Conservation (phyloP, 139 green algal genomes). For the Astrephomene gubernaculifera region DNA sequence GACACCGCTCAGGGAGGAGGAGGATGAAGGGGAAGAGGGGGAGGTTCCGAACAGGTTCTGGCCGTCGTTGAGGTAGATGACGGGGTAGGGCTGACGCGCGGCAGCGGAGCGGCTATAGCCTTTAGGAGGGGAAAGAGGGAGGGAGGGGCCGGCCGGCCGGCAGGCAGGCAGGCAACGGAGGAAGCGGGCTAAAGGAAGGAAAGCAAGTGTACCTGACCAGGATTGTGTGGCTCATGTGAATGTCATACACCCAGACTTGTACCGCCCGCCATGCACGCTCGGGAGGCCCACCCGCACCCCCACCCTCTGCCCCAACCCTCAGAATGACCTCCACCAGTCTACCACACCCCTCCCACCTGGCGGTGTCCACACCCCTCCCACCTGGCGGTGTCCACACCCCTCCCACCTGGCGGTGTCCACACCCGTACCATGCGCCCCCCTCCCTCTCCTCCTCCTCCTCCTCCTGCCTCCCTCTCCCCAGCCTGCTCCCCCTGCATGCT, state of each 20-base stretch:
- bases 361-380: constrained; percentile 41
- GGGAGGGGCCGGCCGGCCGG: background rate
- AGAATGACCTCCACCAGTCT: too few relatives aligned
- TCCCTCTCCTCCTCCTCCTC: too few relatives aligned
- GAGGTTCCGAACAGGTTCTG: constrained; percentile 71
- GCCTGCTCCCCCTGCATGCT: too few relatives aligned
- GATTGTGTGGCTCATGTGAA: background rate
- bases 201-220: background rate
- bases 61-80: constrained; percentile 69
- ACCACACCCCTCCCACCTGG: background rate
- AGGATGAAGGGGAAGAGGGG: constrained; percentile 29
- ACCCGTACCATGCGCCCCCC: constrained; percentile 46
- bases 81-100: constrained; percentile 29
- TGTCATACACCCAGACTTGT: background rate
- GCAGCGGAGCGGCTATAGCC: constrained; percentile 14
- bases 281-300: background rate
- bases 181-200: background rate
- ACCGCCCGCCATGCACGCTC: background rate
- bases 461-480: too few relatives aligned
- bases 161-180: background rate
- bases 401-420: constrained; percentile 53
- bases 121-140: background rate
- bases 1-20: constrained; percentile 46
- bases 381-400: constrained; percentile 40
- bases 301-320: background rate